Evolutionary conservation across 306 rosid species (phyloP).

Genomic region (Oemleria cerasiformis): DNA sequence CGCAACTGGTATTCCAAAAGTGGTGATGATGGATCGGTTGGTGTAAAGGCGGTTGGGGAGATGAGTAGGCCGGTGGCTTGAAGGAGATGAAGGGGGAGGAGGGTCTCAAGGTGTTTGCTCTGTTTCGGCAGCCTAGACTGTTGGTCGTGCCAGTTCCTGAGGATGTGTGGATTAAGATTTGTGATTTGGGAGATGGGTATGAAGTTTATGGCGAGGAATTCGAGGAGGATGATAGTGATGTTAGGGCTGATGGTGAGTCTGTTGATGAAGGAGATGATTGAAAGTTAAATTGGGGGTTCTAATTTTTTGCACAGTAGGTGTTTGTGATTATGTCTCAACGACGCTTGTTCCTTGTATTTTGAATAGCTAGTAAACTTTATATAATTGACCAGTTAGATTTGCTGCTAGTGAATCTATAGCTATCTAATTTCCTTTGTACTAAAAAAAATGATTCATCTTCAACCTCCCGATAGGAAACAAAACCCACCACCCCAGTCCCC

Average conservation of each 20-base stretch:
- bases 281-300: too few species aligned
- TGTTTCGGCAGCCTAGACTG: too few species aligned
- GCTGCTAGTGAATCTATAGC: neutral
- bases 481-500: too few species aligned
- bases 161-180: too few species aligned
- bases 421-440: neutral
- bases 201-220: slow-evolving; percentile 49
- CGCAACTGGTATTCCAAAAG: slow-evolving; percentile 50
- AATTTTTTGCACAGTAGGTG: slow-evolving; percentile 20
- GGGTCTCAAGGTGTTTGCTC: slow-evolving; percentile 48
- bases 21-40: slow-evolving; percentile 41
- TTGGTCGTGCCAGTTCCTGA: too few species aligned
- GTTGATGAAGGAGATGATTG: slow-evolving; percentile 6
- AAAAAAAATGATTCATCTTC: too few species aligned
- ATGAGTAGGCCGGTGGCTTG: slow-evolving; percentile 69
- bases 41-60: slow-evolving; percentile 71
- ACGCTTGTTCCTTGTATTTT: neutral
- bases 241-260: neutral
- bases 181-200: too few species aligned
- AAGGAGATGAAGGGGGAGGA: slow-evolving; percentile 65
- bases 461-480: too few species aligned
- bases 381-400: too few species aligned
- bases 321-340: slow-evolving; percentile 23
- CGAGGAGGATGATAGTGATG: neutral
- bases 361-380: neutral